A percentile compares a stretch with the other conserved stretches of the same genome.
phyloP scores from a whole-genome alignment of 192 early-diverging fungal species.

The Umbelopsis sp. region DNA sequence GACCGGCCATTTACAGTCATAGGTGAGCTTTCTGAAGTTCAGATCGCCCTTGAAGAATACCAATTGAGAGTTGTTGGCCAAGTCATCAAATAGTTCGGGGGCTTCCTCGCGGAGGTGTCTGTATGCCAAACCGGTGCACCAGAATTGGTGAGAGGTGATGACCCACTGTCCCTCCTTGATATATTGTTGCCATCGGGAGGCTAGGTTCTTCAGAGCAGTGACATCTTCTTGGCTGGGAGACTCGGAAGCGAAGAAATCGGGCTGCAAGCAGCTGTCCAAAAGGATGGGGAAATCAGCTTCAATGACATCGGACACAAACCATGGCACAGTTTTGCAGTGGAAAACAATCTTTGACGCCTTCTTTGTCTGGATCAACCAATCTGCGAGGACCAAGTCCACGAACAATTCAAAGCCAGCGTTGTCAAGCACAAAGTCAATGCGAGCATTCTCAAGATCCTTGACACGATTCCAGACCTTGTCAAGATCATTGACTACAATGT shows the following conservation, averaged over 20 bases:
- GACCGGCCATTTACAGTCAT: slow-evolving; percentile 85
- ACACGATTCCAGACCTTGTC: slow-evolving; percentile 64
- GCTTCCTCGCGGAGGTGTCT: slow-evolving; percentile 73
- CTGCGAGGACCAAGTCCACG: slow-evolving; percentile 85
- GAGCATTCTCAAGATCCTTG: slow-evolving; percentile 52
- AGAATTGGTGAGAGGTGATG: slow-evolving; percentile 76
- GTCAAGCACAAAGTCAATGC: slow-evolving; percentile 87
- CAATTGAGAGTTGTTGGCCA: slow-evolving; percentile 58
- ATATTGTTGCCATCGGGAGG: slow-evolving; percentile 66
- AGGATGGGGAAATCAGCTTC: slow-evolving; percentile 79
- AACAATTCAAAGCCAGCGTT: slow-evolving; percentile 95
- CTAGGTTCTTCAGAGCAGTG: slow-evolving; percentile 54
- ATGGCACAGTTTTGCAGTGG: slow-evolving; percentile 88
- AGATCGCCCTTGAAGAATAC: slow-evolving; percentile 96
- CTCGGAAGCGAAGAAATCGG: slow-evolving; percentile 39
- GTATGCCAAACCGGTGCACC: slow-evolving; percentile 85
- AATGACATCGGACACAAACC: slow-evolving; percentile 98
- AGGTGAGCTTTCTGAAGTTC: slow-evolving; percentile 95
- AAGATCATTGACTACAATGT: slow-evolving; percentile 76
- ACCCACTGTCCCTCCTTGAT: slow-evolving; percentile 67
- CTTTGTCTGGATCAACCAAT: slow-evolving; percentile 75
- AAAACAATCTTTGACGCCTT: slow-evolving; percentile 72
- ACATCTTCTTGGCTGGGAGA: slow-evolving; percentile 36
- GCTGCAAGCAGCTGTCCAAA: slow-evolving; percentile 43
- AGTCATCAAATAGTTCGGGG: slow-evolving; percentile 63